Evolutionary conservation across 1,284 basidiomycete genomes (phyloP).

Genomic region (Cryptococcus amylolentus): DNA sequence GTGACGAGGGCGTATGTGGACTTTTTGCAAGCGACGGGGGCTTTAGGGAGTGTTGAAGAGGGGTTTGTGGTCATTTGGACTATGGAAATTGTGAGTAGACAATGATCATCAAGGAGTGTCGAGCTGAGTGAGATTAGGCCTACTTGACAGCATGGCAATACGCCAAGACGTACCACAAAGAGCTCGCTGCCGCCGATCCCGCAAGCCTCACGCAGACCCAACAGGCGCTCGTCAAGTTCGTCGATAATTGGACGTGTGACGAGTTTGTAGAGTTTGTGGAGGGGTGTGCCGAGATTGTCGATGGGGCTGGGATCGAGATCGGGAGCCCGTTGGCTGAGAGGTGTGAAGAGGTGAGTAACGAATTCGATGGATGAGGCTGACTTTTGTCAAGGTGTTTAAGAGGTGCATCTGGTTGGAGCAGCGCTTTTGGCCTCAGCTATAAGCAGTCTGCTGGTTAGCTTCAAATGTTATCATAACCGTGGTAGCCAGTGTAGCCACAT

Average conservation of each 20-base stretch:
- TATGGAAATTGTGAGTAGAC: constrained; percentile 61
- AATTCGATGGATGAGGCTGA: neutral
- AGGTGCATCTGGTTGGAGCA: constrained; percentile 25
- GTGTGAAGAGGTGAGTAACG: constrained; percentile 56
- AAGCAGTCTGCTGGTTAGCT: neutral
- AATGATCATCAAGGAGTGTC: neutral
- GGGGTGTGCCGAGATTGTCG: constrained; percentile 56
- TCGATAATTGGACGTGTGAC: constrained; percentile 63
- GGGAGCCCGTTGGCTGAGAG: constrained; percentile 50
- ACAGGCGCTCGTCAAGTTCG: constrained; percentile 55
- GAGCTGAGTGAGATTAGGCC: constrained; percentile 3
- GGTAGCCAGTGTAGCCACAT: neutral
- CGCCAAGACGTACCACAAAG: constrained; percentile 47
- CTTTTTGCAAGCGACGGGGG: constrained; percentile 60
- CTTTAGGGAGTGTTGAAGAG: constrained; percentile 57
- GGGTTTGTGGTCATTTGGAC: constrained; percentile 69
- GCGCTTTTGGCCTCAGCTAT: constrained; percentile 27
- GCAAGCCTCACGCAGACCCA: constrained; percentile 24
- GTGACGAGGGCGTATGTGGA: constrained; percentile 65
- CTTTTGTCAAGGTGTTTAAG: constrained; percentile 18
- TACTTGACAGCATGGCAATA: constrained; percentile 66
- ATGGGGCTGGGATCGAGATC: constrained; percentile 53
- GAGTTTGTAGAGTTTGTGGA: constrained; percentile 64
- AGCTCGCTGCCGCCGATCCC: constrained; percentile 13
- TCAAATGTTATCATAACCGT: neutral